Percentiles rank a stretch among this genome's conserved stretches.
Evolutionary conservation across 768 basidiomycete genomes (phyloP).

Genomic region (Tylopilus balloui): DNA sequence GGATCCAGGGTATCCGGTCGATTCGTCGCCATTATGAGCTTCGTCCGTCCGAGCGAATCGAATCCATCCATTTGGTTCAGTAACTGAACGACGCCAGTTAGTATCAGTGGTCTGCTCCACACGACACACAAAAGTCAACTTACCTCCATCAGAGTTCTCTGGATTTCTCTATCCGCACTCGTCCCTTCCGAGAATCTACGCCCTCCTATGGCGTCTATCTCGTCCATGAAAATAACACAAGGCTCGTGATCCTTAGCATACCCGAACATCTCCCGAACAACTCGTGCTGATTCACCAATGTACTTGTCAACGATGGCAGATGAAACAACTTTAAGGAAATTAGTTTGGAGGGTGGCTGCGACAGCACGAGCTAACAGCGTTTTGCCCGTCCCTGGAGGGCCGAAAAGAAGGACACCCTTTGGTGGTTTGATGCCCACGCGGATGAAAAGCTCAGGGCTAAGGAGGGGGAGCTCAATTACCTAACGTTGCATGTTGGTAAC

Average conservation of each 20-base stretch:
- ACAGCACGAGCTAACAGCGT: conserved; percentile 92
- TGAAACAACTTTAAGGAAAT: conserved; percentile 98
- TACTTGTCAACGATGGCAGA: conserved; percentile 98
- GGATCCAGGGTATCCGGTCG: conserved; percentile 97
- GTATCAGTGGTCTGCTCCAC: background rate
- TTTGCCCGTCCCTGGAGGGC: conserved; percentile 96
- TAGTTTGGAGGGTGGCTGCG: conserved; percentile 91
- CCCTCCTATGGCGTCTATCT: conserved; percentile 97
- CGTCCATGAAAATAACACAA: conserved; percentile 98
- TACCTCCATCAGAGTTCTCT: conserved; percentile 96
- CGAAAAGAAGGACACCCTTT: conserved; percentile 93
- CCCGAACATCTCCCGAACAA: conserved; percentile 98
- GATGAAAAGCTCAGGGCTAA: conserved; percentile 90
- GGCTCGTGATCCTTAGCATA: conserved; percentile 98
- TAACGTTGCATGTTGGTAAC: conserved; percentile 25
- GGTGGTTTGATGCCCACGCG: conserved; percentile 97
- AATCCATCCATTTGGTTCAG: conserved; percentile 99
- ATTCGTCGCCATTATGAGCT: conserved; percentile 99
- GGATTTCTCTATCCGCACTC: conserved; percentile 97
- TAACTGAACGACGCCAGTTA: conserved; percentile 46
- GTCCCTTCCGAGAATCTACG: conserved; percentile 90
- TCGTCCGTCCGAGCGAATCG: conserved; percentile 91
- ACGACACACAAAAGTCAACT: conserved; percentile 7
- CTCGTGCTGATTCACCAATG: conserved; percentile 94
- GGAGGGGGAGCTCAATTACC: conserved; percentile 94